These are phyloP conservation scores for Medicago lupulina DNA, from an alignment of 306 rosid species.

Conservation along the genomic window DNA sequence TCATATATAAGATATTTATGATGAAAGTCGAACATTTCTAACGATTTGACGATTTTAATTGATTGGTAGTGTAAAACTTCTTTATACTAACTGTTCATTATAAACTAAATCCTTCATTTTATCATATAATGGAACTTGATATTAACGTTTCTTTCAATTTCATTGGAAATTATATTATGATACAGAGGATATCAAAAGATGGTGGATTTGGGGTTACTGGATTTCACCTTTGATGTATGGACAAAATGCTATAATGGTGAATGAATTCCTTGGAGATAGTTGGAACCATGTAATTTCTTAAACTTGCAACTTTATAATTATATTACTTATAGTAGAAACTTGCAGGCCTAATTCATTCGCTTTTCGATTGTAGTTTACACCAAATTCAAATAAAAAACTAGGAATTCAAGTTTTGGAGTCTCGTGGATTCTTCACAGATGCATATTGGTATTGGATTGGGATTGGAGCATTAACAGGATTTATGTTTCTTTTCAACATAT, in stretches of 20 bases:
- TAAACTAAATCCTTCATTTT: background rate
- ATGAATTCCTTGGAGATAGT: conserved; percentile 57
- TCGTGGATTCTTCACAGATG: conserved; percentile 46
- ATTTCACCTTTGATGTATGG: conserved; percentile 65
- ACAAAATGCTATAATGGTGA: conserved; percentile 54
- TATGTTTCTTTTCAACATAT: conserved; percentile 42
- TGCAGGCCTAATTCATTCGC: background rate
- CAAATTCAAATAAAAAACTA: conserved; percentile 13
- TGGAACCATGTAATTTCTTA: conserved; percentile 53
- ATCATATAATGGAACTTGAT: background rate
- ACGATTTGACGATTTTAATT: background rate
- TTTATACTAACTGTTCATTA: background rate
- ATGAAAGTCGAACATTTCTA: background rate
- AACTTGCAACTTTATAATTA: conserved; percentile 3
- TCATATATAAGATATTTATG: no score
- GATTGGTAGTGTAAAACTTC: background rate
- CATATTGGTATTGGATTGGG: conserved; percentile 70
- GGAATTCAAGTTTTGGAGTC: conserved; percentile 31
- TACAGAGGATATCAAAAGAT: conserved; percentile 52
- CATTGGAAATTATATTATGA: conserved; percentile 16
- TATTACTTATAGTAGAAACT: background rate
- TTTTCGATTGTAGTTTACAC: conserved; percentile 22
- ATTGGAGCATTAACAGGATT: conserved; percentile 47
- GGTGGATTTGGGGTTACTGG: conserved; percentile 71
- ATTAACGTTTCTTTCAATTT: conserved; percentile 28